Base-by-base conservation (phyloP, 495 filamentous ascomycete species). In the Penicillium macrosclerotiorum region DNA sequence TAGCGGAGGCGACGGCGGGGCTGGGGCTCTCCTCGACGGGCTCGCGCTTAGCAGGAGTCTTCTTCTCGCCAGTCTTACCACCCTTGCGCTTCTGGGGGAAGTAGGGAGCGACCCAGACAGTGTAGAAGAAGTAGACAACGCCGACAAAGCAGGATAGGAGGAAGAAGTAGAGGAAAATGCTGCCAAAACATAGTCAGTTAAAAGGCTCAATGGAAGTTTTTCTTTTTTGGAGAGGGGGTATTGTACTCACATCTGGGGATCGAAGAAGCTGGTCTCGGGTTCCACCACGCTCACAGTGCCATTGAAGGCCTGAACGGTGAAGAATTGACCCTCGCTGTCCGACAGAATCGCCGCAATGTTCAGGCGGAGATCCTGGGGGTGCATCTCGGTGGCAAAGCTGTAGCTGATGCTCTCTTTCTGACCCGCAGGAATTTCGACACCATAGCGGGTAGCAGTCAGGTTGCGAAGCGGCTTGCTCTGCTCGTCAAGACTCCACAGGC, bases 111-210 rank as follows among this genome's bases (percentile, higher is more conserved):
- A 98, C 81, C 89, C 91, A 97, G 62, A 92, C 95, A 67, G 82
- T 93, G 78, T 98, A 98, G 72, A 96, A 90, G 67, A 95, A 96
- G 81, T 93, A 96, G 66, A 82, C 74, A 31, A 85, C 88, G 44
- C 85, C 90, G 52, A 63, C 80, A 63, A 95, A 91, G 59, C 74
- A 79, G 45, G 78, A 81, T 43, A 81, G 68, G 53, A 98, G 89
- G 76, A 97, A 81, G 66, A 95, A 82, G 75, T 97, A 98, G 47
- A 98, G 84, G 82, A 98, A 98, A 70, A 96, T 86, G 56, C 91
- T 95, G 49, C 2, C 16, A 23, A 42, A 33, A 27, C 27, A 38
- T 11, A n/a, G 33, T 75, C 52, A 75, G 52, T 49, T 14, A 41
- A 47, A 32, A 14, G 16, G 22, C 26, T 25, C 39, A 50, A 12